phyloP scores from a whole-genome alignment of 2,329 filamentous ascomycete species.

The Shiraia sp. region DNA sequence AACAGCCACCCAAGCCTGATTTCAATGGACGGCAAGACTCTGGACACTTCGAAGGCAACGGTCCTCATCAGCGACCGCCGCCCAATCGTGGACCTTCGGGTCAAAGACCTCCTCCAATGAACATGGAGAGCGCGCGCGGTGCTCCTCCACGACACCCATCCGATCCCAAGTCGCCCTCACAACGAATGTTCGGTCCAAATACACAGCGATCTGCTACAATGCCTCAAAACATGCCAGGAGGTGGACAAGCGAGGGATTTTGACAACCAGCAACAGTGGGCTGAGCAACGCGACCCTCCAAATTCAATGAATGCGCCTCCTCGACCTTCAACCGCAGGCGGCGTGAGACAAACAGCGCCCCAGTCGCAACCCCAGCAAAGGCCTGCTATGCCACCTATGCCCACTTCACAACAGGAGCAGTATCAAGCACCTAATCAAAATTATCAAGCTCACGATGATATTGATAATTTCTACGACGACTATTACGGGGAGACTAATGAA shows the following conservation, averaged over 20 bases:
- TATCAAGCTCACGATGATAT: slow-evolving; percentile 37
- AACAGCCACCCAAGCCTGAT: slow-evolving; percentile 21
- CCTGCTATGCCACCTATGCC: slow-evolving; percentile 34
- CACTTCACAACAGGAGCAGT: slow-evolving; percentile 18
- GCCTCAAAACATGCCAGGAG: slow-evolving; percentile 35
- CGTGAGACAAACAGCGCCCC: slow-evolving; percentile 23
- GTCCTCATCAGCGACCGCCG: slow-evolving; percentile 27
- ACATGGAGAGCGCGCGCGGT: slow-evolving; percentile 16
- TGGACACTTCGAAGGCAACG: slow-evolving; percentile 37
- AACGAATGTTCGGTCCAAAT: slow-evolving; percentile 33
- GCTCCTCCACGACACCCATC: slow-evolving; percentile 19
- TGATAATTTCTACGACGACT: slow-evolving; percentile 56
- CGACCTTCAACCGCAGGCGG: slow-evolving; percentile 44
- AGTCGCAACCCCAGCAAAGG: slow-evolving; percentile 28
- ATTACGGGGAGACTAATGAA: slow-evolving; percentile 44
- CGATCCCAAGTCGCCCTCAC: slow-evolving; percentile 31
- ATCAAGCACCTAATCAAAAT: slow-evolving; percentile 24
- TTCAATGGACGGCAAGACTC: slow-evolving; percentile 38
- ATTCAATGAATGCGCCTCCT: slow-evolving; percentile 40
- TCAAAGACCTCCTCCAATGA: slow-evolving; percentile 31
- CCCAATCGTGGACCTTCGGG: slow-evolving; percentile 28
- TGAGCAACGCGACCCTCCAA: slow-evolving; percentile 37
- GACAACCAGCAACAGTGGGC: slow-evolving; percentile 37
- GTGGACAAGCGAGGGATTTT: slow-evolving; percentile 15
- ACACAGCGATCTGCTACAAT: slow-evolving; percentile 44